phyloP scores from a whole-genome alignment of 179 eudicot genomes.

The Amaranthus tricolor region DNA sequence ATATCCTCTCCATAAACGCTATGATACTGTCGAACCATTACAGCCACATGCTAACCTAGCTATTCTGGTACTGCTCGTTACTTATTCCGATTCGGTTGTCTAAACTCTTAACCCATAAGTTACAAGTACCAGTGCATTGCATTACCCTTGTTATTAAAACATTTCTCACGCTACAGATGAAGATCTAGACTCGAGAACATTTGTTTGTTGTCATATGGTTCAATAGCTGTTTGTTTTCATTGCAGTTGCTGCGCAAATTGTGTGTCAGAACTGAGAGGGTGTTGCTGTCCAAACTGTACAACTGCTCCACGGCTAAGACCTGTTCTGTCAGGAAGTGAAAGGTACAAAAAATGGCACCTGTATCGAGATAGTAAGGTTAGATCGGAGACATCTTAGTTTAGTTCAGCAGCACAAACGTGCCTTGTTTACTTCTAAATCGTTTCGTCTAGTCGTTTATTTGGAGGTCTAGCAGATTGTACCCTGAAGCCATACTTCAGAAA shows the following conservation, averaged over 20 bases:
- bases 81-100: background rate
- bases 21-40: background rate
- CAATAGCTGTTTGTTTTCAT: background rate
- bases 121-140: too few species aligned
- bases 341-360: slow-evolving; percentile 89
- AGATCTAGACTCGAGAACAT: too few species aligned
- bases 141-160: too few species aligned
- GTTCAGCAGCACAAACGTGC: background rate
- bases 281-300: slow-evolving; percentile 69
- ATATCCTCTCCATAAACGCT: background rate
- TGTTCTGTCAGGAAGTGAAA: slow-evolving; percentile 51
- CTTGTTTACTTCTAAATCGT: background rate
- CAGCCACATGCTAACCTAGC: background rate
- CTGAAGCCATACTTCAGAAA: too few species aligned
- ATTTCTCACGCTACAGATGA: too few species aligned
- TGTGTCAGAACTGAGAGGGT: slow-evolving; percentile 57
- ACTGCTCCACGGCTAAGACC: slow-evolving; percentile 83
- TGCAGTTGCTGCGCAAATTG: slow-evolving; percentile 46
- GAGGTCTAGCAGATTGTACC: background rate
- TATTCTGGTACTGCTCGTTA: background rate
- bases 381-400: slow-evolving; percentile 10
- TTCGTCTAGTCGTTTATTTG: background rate
- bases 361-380: slow-evolving; percentile 49
- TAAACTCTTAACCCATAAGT: background rate
- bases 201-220: background rate